Evolutionary conservation across 2,329 filamentous ascomycete species (phyloP).

Genomic region (Diplodia corticola): DNA sequence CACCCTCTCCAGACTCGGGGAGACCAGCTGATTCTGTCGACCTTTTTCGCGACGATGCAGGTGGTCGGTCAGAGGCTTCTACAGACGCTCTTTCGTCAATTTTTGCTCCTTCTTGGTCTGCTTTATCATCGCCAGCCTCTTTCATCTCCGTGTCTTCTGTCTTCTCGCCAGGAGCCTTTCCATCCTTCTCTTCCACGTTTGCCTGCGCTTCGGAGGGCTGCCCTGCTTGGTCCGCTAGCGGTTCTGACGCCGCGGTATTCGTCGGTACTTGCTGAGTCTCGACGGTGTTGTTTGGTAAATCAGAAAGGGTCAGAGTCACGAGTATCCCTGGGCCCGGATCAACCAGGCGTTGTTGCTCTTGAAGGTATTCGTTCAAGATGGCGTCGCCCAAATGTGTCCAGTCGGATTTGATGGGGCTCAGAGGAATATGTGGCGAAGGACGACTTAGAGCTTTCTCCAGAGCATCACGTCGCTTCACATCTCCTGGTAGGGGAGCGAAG

Average conservation of each 20-base stretch:
- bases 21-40: conserved; percentile 62
- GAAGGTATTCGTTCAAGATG: conserved; percentile 47
- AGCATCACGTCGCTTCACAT: conserved; percentile 27
- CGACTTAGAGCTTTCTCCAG: conserved; percentile 13
- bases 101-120: background rate
- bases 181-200: background rate
- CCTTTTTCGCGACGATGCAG: conserved; percentile 55
- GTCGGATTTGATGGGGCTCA: conserved; percentile 41
- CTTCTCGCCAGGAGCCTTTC: background rate
- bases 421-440: conserved; percentile 39
- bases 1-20: conserved; percentile 58
- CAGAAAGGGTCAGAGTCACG: conserved; percentile 47
- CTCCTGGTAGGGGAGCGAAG: conserved; percentile 40
- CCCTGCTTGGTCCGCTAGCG: background rate
- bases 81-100: background rate
- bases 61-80: conserved; percentile 36
- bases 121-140: conserved; percentile 21
- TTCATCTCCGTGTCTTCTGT: conserved; percentile 31
- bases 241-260: background rate
- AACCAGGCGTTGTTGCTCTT: conserved; percentile 41
- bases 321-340: conserved; percentile 40
- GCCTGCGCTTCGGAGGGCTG: background rate
- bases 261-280: background rate
- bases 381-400: conserved; percentile 53
- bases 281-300: background rate